Evolutionary conservation across 1,139 yeast genomes (phyloP), one percentile per base, ranked within the genome.

Genomic region (Blastobotrys persicus): DNA sequence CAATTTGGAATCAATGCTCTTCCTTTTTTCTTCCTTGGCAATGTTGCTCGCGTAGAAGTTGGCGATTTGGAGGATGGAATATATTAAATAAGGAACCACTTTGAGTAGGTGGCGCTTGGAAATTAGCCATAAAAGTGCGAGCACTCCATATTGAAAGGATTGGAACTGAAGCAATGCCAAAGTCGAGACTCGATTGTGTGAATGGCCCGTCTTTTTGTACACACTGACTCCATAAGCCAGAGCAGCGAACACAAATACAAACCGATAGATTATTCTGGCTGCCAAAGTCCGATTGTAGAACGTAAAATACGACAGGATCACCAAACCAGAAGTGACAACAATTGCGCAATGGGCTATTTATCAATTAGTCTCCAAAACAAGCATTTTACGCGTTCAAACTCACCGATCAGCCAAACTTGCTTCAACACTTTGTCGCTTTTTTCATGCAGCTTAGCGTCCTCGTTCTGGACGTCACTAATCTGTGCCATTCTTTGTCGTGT

Each of bases 211-310:
- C 46, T 59, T 65, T 57, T 88, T 91, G 65, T 74, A 80, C 23
- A 86, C 67, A 51, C 88, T 83, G 53, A 88, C 76, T 11, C 85
- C 84, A 68, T 89, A 89, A 16, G 95, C 82, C 54, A 76, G 76
- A 31, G 84, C 64, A 2, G 84, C 82, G n/a, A 88, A 85, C 4
- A 82, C 45, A 53, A 83, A 81, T 0, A 87, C 76, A 40, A 77
- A 55, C 44, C 79, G 74, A 69, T 87, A 88, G 68, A 83, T 23
- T 6, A 60, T 39, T 37, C 56, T 53, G 11, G 63, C 58, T 12
- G 55, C 48, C 11, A 51, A 33, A 4, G 58, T 44, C 14, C 51
- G 48, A 17, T 55, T 50, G 16, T 48, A 51, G 31, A 58, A 53
- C 28, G 56, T 11, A n/a, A 45, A 40, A 37, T 47, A 49, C 12